Evolutionary conservation across 2,329 filamentous ascomycete genomes (phyloP), one percentile per base, ranked within the genome.

Genomic region (Trichoderma sp.): DNA sequence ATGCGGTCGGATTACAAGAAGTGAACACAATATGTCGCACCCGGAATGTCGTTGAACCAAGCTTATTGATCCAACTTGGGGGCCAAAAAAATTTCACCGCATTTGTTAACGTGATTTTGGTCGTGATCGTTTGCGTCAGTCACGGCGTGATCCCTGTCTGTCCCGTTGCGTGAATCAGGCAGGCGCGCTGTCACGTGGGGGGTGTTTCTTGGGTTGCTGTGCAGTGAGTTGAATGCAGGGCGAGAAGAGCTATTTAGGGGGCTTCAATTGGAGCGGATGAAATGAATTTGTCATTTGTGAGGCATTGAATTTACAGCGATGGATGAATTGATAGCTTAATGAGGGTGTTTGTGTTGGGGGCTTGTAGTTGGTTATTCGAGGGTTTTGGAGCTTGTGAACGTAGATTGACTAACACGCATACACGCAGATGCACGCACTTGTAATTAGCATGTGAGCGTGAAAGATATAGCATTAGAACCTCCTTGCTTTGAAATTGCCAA

Each of bases 41-140:
- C n/a, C 47, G 47, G 47, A 21, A 24, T 51, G 47, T 51, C 47
- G 47, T 24, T 51, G 47, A 12, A 51, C n/a, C 47, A 51, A 51
- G 47, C 47, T 51, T 24, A 21, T 6, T 21, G 47, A 21, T 51
- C n/a, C n/a, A 51, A 26, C 21, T 61, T 36, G n/a, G 12, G 14
- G n/a, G 24, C 24, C 32, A 24, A 43, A 24, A 60, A 26, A 39
- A 62, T 12, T 18, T 15, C 26, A 51, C 53, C 53, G 24, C 53
- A 26, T 57, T 57, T 57, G 21, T 57, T 14, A 15, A 26, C 24
- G 12, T 18, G 53, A 28, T 56, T 14, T 56, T 28, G 21, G 36
- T 47, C 43, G 43, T 77, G 75, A 72, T 74, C 51, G 34, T 62
- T 26, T 62, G 57, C 21, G 36, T 65, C 39, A 32, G 36, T 65